These are phyloP conservation scores for Epithele typhae DNA, from an alignment of 768 basidiomycete species.

Conservation along the genomic window DNA sequence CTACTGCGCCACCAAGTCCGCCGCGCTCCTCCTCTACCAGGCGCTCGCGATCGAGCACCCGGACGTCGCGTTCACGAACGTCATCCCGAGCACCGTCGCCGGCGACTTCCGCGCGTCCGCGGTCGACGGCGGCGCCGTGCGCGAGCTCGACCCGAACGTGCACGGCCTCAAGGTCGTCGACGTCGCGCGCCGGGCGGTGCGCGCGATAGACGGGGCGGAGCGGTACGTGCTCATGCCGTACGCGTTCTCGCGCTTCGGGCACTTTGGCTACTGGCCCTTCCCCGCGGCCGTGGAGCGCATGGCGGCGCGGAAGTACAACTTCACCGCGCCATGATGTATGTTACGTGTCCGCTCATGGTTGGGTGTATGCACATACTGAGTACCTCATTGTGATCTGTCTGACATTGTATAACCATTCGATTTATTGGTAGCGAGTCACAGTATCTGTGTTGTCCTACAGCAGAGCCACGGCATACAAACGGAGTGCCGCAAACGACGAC, in stretches of 20 bases:
- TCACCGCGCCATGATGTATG: slow-evolving; percentile 17
- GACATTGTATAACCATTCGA: too few species aligned
- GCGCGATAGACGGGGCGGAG: slow-evolving; percentile 54
- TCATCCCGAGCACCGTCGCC: slow-evolving; percentile 69
- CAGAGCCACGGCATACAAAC: neutral
- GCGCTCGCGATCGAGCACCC: slow-evolving; percentile 80
- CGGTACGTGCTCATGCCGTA: slow-evolving; percentile 57
- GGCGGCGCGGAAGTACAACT: slow-evolving; percentile 66
- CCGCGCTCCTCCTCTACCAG: slow-evolving; percentile 73
- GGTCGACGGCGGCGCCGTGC: slow-evolving; percentile 50
- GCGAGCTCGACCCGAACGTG: slow-evolving; percentile 48
- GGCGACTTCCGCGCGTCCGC: slow-evolving; percentile 79
- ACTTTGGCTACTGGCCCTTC: slow-evolving; percentile 62
- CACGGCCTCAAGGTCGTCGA: slow-evolving; percentile 53
- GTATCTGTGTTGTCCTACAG: neutral
- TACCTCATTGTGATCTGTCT: too few species aligned
- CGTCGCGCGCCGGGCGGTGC: slow-evolving; percentile 58
- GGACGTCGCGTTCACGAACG: slow-evolving; percentile 51
- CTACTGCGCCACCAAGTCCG: slow-evolving; percentile 81
- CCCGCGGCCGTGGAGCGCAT: slow-evolving; percentile 53
- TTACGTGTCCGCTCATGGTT: too few species aligned
- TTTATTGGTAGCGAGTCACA: too few species aligned
- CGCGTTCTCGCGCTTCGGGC: slow-evolving; percentile 38
- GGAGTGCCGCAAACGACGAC: too few species aligned
- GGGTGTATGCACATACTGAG: too few species aligned